These are phyloP conservation scores for Leccinum variicolor DNA, from an alignment of 768 basidiomycete genomes.

Conservation along the genomic window DNA sequence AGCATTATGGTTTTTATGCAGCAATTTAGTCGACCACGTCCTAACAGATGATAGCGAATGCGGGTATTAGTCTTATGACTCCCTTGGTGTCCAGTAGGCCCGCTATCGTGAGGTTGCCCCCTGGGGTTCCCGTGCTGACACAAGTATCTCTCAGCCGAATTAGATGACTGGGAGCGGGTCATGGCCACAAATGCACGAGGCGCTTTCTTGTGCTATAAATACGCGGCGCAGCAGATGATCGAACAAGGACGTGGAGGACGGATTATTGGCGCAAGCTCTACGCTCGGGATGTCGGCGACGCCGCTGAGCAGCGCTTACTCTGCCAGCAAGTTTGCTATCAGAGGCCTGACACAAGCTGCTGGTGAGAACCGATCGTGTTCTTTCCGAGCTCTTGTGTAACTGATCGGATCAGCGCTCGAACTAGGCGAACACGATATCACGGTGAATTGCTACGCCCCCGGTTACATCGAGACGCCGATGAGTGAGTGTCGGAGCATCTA, in stretches of 20 bases:
- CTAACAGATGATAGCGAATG: conserved; percentile 14
- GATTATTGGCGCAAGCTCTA: neutral
- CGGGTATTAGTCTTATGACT: neutral
- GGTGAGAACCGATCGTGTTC: conserved; percentile 20
- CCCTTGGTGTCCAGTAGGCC: neutral
- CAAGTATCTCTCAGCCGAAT: neutral
- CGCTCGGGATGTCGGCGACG: neutral
- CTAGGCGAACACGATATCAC: neutral
- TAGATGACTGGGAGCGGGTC: neutral
- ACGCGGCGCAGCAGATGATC: neutral
- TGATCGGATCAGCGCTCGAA: neutral
- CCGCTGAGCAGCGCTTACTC: conserved; percentile 19
- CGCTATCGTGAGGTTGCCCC: neutral
- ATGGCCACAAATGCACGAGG: neutral
- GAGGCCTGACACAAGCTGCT: conserved; percentile 38
- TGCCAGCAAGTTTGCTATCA: conserved; percentile 41
- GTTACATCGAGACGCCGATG: neutral
- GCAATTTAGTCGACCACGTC: neutral
- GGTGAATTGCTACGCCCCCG: neutral
- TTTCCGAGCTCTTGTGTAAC: neutral
- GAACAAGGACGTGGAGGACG: neutral
- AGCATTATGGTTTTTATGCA: neutral
- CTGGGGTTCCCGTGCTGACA: neutral
- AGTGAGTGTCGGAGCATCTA: neutral
- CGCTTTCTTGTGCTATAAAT: neutral